Conservation (phyloP, 2,329 filamentous ascomycete genomes). For the Proliferodiscus dingleyae region DNA sequence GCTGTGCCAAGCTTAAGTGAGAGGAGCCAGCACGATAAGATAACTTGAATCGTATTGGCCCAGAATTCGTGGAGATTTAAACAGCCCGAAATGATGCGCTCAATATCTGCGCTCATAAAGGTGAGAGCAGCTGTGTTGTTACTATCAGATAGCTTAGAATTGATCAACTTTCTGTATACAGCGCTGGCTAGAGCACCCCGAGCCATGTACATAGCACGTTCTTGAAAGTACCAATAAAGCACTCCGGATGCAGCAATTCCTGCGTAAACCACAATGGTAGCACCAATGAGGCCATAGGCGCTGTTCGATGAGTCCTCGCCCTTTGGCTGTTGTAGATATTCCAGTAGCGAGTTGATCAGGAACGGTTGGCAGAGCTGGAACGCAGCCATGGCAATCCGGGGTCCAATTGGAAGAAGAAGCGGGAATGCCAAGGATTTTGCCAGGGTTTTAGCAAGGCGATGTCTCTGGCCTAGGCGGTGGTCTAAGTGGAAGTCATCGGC, state of each 20-base stretch:
- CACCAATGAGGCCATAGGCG: constrained; percentile 21
- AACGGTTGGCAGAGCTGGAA: constrained; percentile 10
- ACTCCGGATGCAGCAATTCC: constrained; percentile 23
- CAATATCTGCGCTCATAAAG: constrained; percentile 43
- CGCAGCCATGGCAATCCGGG: constrained; percentile 16
- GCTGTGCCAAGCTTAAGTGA: constrained; percentile 27
- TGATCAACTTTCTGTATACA: constrained; percentile 44
- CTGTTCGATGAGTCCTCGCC: constrained; percentile 1
- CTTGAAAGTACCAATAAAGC: constrained; percentile 26
- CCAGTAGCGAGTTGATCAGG: constrained; percentile 7
- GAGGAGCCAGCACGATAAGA: constrained; percentile 33
- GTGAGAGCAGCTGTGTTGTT: constrained; percentile 37
- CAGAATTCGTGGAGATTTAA: constrained; percentile 33
- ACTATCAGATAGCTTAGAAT: constrained; percentile 26
- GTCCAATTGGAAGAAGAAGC: constrained; percentile 13
- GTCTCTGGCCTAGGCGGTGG: constrained; percentile 10
- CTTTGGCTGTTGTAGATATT: constrained; percentile 20
- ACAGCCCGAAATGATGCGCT: constrained; percentile 27
- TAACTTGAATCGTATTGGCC: constrained; percentile 34
- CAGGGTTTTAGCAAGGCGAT: constrained; percentile 22
- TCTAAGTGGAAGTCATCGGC: constrained; percentile 9
- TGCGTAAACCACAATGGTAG: constrained; percentile 14
- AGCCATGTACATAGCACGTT: constrained; percentile 32
- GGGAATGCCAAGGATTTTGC: constrained; percentile 22
- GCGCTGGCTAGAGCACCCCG: constrained; percentile 40